Evolutionary conservation across 768 basidiomycete species (phyloP).

Genomic region (Suillus cothurnatus): DNA sequence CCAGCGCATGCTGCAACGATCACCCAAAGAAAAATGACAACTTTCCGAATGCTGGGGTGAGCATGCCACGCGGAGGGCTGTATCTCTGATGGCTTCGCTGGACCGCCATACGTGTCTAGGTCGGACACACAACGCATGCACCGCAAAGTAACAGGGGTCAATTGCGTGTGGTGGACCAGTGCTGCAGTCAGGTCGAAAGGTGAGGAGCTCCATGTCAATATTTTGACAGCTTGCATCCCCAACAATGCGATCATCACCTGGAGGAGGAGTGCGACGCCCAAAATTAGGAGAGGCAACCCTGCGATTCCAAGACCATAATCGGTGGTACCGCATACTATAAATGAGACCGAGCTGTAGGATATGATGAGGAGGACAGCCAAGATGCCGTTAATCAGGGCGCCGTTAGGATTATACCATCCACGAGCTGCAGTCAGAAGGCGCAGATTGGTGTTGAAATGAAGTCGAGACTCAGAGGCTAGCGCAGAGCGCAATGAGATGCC

Average conservation of each 20-base stretch:
- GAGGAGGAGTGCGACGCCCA: too few relatives aligned
- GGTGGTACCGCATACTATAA: slow-evolving; percentile 22
- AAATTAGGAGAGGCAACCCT: slow-evolving; percentile 31
- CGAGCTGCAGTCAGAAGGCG: too few relatives aligned
- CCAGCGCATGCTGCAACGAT: slow-evolving; percentile 21
- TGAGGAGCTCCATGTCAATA: slow-evolving; percentile 37
- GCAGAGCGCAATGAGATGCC: too few relatives aligned
- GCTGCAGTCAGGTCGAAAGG: slow-evolving; percentile 33
- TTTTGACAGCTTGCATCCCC: slow-evolving; percentile 22
- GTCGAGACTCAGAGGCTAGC: too few relatives aligned
- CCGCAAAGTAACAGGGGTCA: slow-evolving; percentile 19
- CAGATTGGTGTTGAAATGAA: too few relatives aligned
- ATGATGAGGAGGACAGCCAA: slow-evolving; percentile 31
- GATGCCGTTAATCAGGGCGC: slow-evolving; percentile 20
- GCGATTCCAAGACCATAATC: too few relatives aligned
- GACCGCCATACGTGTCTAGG: too few relatives aligned
- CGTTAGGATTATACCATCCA: slow-evolving; percentile 28
- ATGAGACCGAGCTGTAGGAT: slow-evolving; percentile 30
- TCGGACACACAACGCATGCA: too few relatives aligned
- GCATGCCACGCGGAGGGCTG: too few relatives aligned
- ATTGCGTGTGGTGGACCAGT: slow-evolving; percentile 29
- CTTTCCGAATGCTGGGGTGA: too few relatives aligned
- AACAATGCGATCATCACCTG: slow-evolving; percentile 25
- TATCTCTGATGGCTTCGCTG: too few relatives aligned
- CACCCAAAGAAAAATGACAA: too few relatives aligned